phyloP scores from a whole-genome alignment of 768 basidiomycete genomes.

The Boletus patriciae region DNA sequence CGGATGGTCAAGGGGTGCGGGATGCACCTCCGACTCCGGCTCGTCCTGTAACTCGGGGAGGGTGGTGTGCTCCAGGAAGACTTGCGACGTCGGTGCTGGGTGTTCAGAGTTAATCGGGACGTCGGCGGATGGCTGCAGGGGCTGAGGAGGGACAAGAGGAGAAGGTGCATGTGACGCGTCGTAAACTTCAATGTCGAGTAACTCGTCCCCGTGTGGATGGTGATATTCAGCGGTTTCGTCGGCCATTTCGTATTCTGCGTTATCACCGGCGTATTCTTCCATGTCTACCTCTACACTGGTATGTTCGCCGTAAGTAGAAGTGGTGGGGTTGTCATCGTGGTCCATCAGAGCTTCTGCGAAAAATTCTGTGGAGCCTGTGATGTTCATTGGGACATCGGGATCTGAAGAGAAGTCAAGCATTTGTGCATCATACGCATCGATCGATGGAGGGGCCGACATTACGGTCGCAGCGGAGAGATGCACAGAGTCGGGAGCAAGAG shows the following conservation, averaged over 20 bases:
- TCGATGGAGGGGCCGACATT: conserved; percentile 32
- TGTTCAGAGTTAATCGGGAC: conserved; percentile 19
- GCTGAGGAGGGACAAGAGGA: conserved; percentile 21
- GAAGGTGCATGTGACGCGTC: conserved; percentile 38
- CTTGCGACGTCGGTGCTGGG: background rate
- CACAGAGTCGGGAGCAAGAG: conserved; percentile 15
- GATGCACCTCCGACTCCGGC: conserved; percentile 12
- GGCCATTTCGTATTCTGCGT: conserved; percentile 49
- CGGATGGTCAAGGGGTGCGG: conserved; percentile 17
- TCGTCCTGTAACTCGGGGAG: conserved; percentile 5
- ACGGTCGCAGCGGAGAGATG: conserved; percentile 13
- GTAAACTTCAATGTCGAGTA: conserved; percentile 42
- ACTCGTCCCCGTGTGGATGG: conserved; percentile 26
- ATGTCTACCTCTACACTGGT: conserved; percentile 64
- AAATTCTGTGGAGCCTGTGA: conserved; percentile 42
- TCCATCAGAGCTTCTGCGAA: conserved; percentile 61
- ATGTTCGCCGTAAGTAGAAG: conserved; percentile 31
- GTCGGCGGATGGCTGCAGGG: conserved; percentile 17
- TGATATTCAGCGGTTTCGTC: conserved; percentile 34
- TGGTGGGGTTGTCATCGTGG: conserved; percentile 44
- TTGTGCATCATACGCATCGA: conserved; percentile 59
- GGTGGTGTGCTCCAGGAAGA: conserved; percentile 7
- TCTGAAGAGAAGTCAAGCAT: conserved; percentile 63
- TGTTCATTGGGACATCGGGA: conserved; percentile 60
- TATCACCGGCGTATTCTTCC: conserved; percentile 51